A percentile compares a stretch with the other conserved stretches of the same genome.
Evolutionary conservation across 768 basidiomycete species (phyloP).

Genomic region (Suillus luteus): DNA sequence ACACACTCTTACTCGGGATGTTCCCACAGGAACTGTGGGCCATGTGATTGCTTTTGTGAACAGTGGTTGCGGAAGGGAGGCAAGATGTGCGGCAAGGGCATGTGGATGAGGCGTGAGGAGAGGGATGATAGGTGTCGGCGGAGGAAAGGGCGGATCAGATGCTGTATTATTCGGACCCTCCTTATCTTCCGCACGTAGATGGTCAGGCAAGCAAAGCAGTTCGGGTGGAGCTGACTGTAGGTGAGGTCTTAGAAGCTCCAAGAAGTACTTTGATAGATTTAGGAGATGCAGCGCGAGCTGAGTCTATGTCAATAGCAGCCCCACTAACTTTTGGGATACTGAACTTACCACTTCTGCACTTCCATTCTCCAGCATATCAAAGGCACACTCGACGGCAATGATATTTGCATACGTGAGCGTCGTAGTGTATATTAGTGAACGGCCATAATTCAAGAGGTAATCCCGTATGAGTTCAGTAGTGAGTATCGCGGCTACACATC

Average conservation of each 20-base stretch:
- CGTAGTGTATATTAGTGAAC: constrained; percentile 91
- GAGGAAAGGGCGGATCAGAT: constrained; percentile 3
- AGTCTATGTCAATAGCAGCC: constrained; percentile 33
- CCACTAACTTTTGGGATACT: constrained; percentile 5
- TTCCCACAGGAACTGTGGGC: constrained; percentile 89
- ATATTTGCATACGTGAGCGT: constrained; percentile 77
- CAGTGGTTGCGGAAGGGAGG: constrained; percentile 33
- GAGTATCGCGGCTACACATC: constrained; percentile 67
- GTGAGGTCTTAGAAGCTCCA: constrained; percentile 33
- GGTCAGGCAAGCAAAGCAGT: constrained; percentile 28
- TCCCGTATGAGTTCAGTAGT: constrained; percentile 71
- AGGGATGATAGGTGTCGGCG: constrained; percentile 80
- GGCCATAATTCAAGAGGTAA: constrained; percentile 90
- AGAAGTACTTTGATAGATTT: constrained; percentile 32
- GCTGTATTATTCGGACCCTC: neutral
- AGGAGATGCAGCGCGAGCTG: constrained; percentile 33
- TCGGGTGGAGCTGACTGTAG: constrained; percentile 31
- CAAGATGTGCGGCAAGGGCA: constrained; percentile 55
- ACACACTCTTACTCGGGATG: constrained; percentile 86
- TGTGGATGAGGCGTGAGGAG: constrained; percentile 78
- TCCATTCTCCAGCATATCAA: constrained; percentile 75
- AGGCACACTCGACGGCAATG: constrained; percentile 72
- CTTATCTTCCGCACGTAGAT: constrained; percentile 14
- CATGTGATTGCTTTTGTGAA: constrained; percentile 78
- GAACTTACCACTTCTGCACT: constrained; percentile 52